A percentile compares a stretch with the other conserved stretches of the same genome.
Conservation (phyloP, 805 yeast species). For the Wickerhamiella lipophila region DNA sequence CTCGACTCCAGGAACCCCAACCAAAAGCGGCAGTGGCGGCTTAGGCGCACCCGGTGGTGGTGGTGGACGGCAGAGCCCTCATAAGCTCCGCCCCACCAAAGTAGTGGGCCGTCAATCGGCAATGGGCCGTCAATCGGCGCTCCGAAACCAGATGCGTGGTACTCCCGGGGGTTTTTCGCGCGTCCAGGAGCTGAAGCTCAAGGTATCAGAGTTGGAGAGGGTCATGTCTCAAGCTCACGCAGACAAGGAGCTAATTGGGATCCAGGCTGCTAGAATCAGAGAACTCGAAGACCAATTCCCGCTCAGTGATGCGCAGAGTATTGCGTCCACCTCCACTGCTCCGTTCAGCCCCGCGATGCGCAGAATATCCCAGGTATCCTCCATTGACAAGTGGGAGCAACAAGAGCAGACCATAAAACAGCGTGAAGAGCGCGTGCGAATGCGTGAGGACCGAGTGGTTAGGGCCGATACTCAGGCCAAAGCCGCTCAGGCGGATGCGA, state of each 20-base stretch:
- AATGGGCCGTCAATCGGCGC: slow-evolving; percentile 14
- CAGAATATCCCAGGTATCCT: not conserved
- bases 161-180: slow-evolving; percentile 11
- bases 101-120: slow-evolving; percentile 7
- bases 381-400: slow-evolving; percentile 8
- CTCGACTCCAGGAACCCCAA: not conserved
- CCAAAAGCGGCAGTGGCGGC: not conserved
- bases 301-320: not conserved
- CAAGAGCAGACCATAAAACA: slow-evolving; percentile 16
- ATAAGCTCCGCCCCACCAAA: not conserved
- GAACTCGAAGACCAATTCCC: slow-evolving; percentile 17
- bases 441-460: slow-evolving; percentile 11
- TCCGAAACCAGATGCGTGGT: slow-evolving; percentile 11
- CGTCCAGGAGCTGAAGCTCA: slow-evolving; percentile 23
- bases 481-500: slow-evolving; percentile 12
- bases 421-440: slow-evolving; percentile 8
- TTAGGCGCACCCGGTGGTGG: no score
- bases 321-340: slow-evolving; percentile 1
- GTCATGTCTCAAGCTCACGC: slow-evolving; percentile 20
- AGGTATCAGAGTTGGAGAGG: slow-evolving; percentile 23
- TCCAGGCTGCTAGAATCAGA: slow-evolving; percentile 18
- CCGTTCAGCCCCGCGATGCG: slow-evolving; percentile 1
- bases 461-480: slow-evolving; percentile 14
- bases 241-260: slow-evolving; percentile 19
- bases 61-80: not conserved